A percentile compares a stretch with the other conserved stretches of the same genome.
Conservation (phyloP, 1,284 basidiomycete species). For the Austropuccinia psidii region DNA sequence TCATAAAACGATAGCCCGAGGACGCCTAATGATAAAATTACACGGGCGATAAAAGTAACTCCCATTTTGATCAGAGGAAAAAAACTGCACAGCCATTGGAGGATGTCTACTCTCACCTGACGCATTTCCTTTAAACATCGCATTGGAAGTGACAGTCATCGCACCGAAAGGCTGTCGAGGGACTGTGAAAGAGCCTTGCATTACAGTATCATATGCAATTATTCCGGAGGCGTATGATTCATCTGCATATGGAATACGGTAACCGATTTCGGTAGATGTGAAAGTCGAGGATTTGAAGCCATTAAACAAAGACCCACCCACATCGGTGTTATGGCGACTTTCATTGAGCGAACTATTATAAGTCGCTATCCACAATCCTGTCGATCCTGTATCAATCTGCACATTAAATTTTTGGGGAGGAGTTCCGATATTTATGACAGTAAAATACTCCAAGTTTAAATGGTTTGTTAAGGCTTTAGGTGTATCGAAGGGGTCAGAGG, state of each 20-base stretch:
- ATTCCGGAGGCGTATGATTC: slow-evolving; percentile 15
- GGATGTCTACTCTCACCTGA: slow-evolving; percentile 17
- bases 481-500: background rate
- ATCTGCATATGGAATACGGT: slow-evolving; percentile 33
- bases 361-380: slow-evolving; percentile 21
- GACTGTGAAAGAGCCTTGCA: slow-evolving; percentile 20
- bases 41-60: too few species aligned
- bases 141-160: slow-evolving; percentile 27
- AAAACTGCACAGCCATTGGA: background rate
- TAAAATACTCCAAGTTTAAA: slow-evolving; percentile 28
- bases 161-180: slow-evolving; percentile 13
- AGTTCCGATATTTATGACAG: slow-evolving; percentile 19
- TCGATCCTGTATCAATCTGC: slow-evolving; percentile 34
- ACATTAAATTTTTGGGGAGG: slow-evolving; percentile 33
- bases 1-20: slow-evolving; percentile 15
- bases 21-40: slow-evolving; percentile 6
- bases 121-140: slow-evolving; percentile 17
- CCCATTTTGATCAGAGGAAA: background rate
- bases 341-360: slow-evolving; percentile 7
- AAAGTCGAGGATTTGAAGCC: slow-evolving; percentile 17
- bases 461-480: slow-evolving; percentile 23
- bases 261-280: background rate
- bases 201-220: slow-evolving; percentile 8
- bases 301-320: slow-evolving; percentile 27
- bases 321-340: slow-evolving; percentile 7